These are phyloP conservation scores for Rhodosporidiobolus odoratus DNA, from an alignment of 768 basidiomycete species.

Conservation along the genomic window DNA sequence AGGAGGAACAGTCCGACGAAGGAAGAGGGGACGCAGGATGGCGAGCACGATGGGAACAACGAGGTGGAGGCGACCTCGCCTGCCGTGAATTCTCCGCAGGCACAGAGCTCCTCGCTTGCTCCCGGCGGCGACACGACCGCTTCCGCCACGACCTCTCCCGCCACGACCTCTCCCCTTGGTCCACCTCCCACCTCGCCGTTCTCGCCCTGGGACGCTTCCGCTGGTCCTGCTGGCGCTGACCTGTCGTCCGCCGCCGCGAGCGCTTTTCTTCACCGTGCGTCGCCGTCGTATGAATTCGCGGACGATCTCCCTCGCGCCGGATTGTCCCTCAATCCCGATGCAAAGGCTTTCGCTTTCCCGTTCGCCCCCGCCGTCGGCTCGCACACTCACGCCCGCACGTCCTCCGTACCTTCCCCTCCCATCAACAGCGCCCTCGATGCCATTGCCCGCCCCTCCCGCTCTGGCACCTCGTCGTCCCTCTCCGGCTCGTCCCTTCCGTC, in stretches of 20 bases:
- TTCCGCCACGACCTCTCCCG: no score
- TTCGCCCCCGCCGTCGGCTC: not conserved
- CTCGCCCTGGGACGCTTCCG: slow-evolving; percentile 19
- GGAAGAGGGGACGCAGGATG: not conserved
- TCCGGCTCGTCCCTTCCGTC: slow-evolving; percentile 5
- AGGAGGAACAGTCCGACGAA: slow-evolving; percentile 9
- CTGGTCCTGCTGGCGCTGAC: not conserved
- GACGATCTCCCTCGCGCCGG: slow-evolving; percentile 41
- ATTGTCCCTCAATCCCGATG: slow-evolving; percentile 42
- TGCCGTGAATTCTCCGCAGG: slow-evolving; percentile 7
- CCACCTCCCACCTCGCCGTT: slow-evolving; percentile 29
- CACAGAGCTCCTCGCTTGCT: slow-evolving; percentile 1
- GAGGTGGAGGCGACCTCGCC: not conserved
- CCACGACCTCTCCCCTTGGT: slow-evolving; percentile 27
- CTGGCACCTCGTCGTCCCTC: slow-evolving; percentile 1
- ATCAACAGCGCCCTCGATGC: not conserved
- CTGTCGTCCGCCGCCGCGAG: not conserved
- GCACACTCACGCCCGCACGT: slow-evolving; percentile 10
- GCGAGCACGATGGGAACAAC: not conserved
- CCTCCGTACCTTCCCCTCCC: slow-evolving; percentile 10
- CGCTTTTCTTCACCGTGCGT: slow-evolving; percentile 19
- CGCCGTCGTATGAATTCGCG: slow-evolving; percentile 31
- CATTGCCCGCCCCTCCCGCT: not conserved
- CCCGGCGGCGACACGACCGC: not conserved
- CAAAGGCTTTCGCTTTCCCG: slow-evolving; percentile 41